Evolutionary conservation across 78 protist genomes (phyloP), one percentile per base, ranked within the genome.

Genomic region (Dictyostelium intermedium): DNA sequence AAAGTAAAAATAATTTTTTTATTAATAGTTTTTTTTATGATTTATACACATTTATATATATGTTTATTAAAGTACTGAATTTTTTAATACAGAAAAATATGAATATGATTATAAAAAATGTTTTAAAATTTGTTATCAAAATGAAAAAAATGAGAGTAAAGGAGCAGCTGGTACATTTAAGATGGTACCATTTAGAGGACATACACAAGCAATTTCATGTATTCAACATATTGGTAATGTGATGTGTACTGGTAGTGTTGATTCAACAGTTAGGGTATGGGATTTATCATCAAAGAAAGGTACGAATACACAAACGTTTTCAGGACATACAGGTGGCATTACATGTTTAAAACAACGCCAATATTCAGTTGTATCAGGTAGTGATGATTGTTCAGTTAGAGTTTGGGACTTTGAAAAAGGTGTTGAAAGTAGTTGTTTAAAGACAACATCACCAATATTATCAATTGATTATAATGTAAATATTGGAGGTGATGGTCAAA

Each of bases 131-230:
- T 63, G 69, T 79, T 23, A 23, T 18, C 23, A 56, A 32, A 45
- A 35, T 43, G 83, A 63, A 18, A 89, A 89, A 32, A 81, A 80
- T 63, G 45, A 45, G 41, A 66, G n/a, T 23, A 89, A 80, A 32
- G 94, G 94, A 41, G 85, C 83, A 43, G 37, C 94, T 23, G 87
- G 87, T 80, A 63, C 79, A 39, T 89, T 89, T 60, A 89, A 89
- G 74, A 89, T 89, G 94, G 82, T 81, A 14, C 81, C 94, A 9
- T 89, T 89, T 18, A n/a, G 93, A 35, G 94, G 94, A 23, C 94
- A 89, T 69, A 34, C 94, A 3, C 81, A 69, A 30, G n/a, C 53
- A 7, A 89, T 89, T 39, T 47, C 81, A 30, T 79, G 74, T 20
- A 25, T 89, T 47, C 37, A 53, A 47, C 94, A 89, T 50, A 43